Evolutionary conservation across 1,284 basidiomycete species (phyloP).

Genomic region (Porogramme epimiltina): DNA sequence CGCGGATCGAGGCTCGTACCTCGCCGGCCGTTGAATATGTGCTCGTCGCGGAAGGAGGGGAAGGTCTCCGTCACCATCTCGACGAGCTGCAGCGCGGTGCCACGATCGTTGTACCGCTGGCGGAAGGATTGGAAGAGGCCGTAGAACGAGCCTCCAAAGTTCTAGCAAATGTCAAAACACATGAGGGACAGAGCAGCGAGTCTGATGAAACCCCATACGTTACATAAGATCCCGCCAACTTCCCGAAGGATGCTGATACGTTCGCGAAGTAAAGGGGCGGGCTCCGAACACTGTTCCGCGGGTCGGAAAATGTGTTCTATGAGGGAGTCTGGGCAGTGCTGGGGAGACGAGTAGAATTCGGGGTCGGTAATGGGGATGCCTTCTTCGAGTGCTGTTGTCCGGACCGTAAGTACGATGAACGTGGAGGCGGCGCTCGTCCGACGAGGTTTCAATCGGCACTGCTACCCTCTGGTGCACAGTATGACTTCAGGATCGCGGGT

Average conservation of each 20-base stretch:
- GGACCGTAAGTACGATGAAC: no score
- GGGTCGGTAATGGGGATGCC: conserved; percentile 77
- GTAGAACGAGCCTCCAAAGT: conserved; percentile 71
- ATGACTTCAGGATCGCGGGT: no score
- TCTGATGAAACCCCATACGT: conserved; percentile 43
- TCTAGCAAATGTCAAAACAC: conserved; percentile 38
- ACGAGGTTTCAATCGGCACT: no score
- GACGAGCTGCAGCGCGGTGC: conserved; percentile 72
- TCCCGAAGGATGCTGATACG: conserved; percentile 74
- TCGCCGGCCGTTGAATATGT: conserved; percentile 53
- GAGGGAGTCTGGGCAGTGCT: conserved; percentile 63
- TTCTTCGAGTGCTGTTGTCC: conserved; percentile 61
- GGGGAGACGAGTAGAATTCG: conserved; percentile 68
- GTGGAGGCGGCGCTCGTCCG: no score
- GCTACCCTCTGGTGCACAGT: no score
- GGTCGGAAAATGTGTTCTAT: conserved; percentile 69
- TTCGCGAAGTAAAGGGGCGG: conserved; percentile 65
- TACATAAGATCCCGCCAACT: conserved; percentile 66
- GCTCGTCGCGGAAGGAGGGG: conserved; percentile 76
- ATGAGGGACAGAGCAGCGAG: background rate
- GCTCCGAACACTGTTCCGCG: conserved; percentile 56
- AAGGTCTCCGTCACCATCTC: conserved; percentile 70
- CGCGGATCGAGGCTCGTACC: conserved; percentile 39
- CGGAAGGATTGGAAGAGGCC: conserved; percentile 67
- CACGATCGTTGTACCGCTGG: conserved; percentile 45